These are phyloP conservation scores for Penicillium sclerotigenum DNA, from an alignment of 2,329 filamentous ascomycete species.

Conservation along the genomic window DNA sequence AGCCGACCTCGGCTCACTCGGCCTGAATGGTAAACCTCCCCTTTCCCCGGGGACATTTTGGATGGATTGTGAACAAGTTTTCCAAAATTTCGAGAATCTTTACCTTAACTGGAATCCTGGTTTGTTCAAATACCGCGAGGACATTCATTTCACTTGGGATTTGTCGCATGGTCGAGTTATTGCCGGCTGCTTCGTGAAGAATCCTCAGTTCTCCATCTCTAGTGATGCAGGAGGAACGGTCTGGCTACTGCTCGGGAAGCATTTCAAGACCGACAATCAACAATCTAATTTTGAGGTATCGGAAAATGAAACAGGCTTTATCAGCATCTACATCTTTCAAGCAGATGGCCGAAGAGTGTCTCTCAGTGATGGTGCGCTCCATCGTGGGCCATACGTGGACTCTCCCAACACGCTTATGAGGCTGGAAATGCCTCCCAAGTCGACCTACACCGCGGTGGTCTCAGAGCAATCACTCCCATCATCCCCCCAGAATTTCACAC, in stretches of 20 bases:
- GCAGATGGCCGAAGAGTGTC: constrained; percentile 69
- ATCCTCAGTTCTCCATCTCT: constrained; percentile 59
- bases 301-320: constrained; percentile 67
- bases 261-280: constrained; percentile 71
- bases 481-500: constrained; percentile 75
- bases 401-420: constrained; percentile 86
- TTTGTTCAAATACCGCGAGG: constrained; percentile 75
- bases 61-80: constrained; percentile 83
- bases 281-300: constrained; percentile 41
- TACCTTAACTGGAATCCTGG: constrained; percentile 97
- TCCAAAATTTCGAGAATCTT: constrained; percentile 90
- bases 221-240: constrained; percentile 58
- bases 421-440: constrained; percentile 57
- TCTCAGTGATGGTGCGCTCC: constrained; percentile 66
- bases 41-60: constrained; percentile 75
- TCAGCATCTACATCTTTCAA: constrained; percentile 79
- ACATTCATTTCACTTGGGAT: constrained; percentile 87
- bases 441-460: constrained; percentile 63
- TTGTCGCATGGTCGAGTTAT: constrained; percentile 54
- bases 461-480: constrained; percentile 76
- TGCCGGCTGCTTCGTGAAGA: constrained; percentile 68
- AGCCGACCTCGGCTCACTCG: constrained; percentile 7
- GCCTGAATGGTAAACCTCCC: constrained; percentile 16
- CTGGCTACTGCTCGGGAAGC: constrained; percentile 83
- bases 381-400: constrained; percentile 84